Evolutionary conservation across 768 basidiomycete genomes (phyloP).

Genomic region (Amylocystis lapponica): DNA sequence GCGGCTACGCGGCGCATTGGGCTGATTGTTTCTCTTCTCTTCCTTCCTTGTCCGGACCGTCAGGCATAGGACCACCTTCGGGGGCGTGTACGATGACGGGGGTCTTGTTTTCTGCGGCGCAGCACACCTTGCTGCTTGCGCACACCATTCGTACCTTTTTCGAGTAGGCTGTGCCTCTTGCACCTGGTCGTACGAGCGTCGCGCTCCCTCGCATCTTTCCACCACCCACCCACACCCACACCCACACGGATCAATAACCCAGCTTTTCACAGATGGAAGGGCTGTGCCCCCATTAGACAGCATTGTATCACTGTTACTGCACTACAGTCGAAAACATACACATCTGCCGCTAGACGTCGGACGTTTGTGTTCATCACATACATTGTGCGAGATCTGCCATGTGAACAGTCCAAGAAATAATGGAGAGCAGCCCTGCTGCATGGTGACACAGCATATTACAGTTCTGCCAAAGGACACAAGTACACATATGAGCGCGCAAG

Average conservation of each 20-base stretch:
- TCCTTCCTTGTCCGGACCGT: too few relatives aligned
- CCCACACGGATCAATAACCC: slow-evolving; percentile 4
- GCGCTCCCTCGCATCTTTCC: neutral
- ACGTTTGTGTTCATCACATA: too few relatives aligned
- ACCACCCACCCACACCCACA: neutral
- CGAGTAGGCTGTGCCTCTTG: slow-evolving; percentile 7
- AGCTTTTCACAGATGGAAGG: slow-evolving; percentile 7
- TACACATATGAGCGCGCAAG: too few relatives aligned
- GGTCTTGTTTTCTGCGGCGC: slow-evolving; percentile 3
- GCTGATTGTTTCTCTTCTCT: slow-evolving; percentile 3
- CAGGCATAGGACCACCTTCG: neutral
- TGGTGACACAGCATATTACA: too few relatives aligned
- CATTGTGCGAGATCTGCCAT: too few relatives aligned
- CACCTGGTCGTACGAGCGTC: neutral
- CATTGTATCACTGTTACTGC: too few relatives aligned
- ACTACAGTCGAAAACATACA: too few relatives aligned
- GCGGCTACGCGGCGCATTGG: neutral
- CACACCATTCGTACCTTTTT: neutral
- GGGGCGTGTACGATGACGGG: neutral
- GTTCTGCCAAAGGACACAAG: too few relatives aligned
- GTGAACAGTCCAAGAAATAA: too few relatives aligned
- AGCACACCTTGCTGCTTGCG: neutral
- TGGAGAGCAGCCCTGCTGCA: too few relatives aligned
- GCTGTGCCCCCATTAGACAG: slow-evolving; percentile 8
- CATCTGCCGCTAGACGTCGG: too few relatives aligned